Percentiles rank a stretch among this genome's conserved stretches.
Conservation (phyloP, 2,329 filamentous ascomycete genomes). For the Ascocoryne sarcoides region DNA sequence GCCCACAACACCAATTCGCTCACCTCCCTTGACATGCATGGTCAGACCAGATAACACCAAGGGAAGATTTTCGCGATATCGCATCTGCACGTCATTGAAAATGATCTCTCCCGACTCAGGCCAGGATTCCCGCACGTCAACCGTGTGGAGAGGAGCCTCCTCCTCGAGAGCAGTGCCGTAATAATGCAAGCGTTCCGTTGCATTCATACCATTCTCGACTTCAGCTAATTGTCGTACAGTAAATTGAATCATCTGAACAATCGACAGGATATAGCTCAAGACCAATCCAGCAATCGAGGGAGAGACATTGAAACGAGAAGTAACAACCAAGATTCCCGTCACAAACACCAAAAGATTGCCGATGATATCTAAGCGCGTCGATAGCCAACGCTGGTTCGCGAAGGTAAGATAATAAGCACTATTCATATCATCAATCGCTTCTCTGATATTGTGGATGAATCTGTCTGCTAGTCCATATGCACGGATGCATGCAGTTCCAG, state of each 20-base stretch:
- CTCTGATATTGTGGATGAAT: constrained; percentile 62
- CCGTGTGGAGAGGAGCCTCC: constrained; percentile 73
- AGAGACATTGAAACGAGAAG: constrained; percentile 74
- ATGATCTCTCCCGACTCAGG: constrained; percentile 76
- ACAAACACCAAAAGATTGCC: constrained; percentile 82
- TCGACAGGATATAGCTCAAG: constrained; percentile 83
- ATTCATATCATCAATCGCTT: constrained; percentile 83
- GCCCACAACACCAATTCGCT: constrained; percentile 73
- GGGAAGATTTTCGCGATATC: constrained; percentile 63
- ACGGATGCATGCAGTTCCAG: constrained; percentile 73
- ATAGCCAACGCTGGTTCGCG: constrained; percentile 90
- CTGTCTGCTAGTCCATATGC: constrained; percentile 76
- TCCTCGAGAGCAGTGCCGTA: constrained; percentile 83
- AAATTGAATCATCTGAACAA: constrained; percentile 96
- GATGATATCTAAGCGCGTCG: constrained; percentile 73
- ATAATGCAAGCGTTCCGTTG: constrained; percentile 83
- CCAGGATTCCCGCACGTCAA: constrained; percentile 72
- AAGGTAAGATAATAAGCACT: constrained; percentile 92
- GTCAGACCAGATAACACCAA: constrained; percentile 62
- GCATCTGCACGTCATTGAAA: constrained; percentile 70
- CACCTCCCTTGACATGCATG: constrained; percentile 66
- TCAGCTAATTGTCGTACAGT: constrained; percentile 89
- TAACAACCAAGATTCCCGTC: constrained; percentile 83
- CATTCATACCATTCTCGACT: constrained; percentile 97
- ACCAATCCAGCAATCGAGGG: constrained; percentile 83